Conservation (phyloP, 768 basidiomycete genomes). For the Mycena indigotica region DNA sequence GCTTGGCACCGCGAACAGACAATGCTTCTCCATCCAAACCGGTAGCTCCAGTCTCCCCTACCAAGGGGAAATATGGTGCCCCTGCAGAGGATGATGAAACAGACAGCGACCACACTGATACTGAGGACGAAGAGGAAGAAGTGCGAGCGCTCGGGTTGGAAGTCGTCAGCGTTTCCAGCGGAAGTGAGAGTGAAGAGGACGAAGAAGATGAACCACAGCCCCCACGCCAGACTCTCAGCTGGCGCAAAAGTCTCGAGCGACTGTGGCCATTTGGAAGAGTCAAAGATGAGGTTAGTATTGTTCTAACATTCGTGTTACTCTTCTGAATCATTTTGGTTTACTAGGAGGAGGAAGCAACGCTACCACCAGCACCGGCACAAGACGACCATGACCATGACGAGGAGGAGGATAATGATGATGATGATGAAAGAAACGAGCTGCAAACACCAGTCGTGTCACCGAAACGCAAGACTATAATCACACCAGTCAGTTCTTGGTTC, state of each 20-base stretch:
- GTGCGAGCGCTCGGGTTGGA: slow-evolving; percentile 57
- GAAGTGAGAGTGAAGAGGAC: slow-evolving; percentile 34
- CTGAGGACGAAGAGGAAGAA: slow-evolving; percentile 50
- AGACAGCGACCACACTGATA: slow-evolving; percentile 20
- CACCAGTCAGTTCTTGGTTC: background rate
- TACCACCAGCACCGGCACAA: slow-evolving; percentile 11
- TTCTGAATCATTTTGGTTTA: slow-evolving; percentile 7
- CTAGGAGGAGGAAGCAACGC: slow-evolving; percentile 26
- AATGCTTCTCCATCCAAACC: background rate
- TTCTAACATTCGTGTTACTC: slow-evolving; percentile 16
- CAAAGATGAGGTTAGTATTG: slow-evolving; percentile 23
- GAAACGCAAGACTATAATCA: background rate
- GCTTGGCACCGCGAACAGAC: background rate
- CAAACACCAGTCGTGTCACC: background rate
- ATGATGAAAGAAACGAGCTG: slow-evolving; percentile 33
- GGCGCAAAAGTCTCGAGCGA: slow-evolving; percentile 26
- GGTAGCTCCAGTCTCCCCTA: background rate
- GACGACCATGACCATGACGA: too few species aligned
- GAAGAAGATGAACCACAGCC: slow-evolving; percentile 17
- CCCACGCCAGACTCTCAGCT: slow-evolving; percentile 12
- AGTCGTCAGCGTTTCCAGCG: slow-evolving; percentile 40
- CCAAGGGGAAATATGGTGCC: background rate
- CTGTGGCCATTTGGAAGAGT: slow-evolving; percentile 26
- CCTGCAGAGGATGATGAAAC: background rate
- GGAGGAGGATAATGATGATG: slow-evolving; percentile 26